Percentiles rank a stretch among this genome's conserved stretches.
phyloP scores from a whole-genome alignment of 768 basidiomycete species.

The Suillus weaverae region DNA sequence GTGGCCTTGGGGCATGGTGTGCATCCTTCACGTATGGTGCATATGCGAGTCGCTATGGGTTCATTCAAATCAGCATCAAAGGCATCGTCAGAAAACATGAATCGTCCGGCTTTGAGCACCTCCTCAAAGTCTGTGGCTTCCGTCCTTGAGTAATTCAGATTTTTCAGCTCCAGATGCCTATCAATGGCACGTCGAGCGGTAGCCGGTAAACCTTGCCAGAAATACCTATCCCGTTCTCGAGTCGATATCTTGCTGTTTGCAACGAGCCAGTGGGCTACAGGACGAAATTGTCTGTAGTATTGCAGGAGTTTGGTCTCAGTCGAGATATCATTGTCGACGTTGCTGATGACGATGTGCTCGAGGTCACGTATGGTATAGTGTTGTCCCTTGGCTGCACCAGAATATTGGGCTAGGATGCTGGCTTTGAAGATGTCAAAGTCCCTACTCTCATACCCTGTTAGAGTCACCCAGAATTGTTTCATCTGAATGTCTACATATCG shows the following conservation, averaged over 20 bases:
- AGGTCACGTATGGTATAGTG: not conserved
- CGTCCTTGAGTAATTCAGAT: not conserved
- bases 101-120: not conserved
- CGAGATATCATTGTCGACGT: not conserved
- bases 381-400: slow-evolving; percentile 2
- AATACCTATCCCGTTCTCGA: not conserved
- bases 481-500: slow-evolving; percentile 2
- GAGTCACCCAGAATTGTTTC: slow-evolving; percentile 9
- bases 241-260: slow-evolving; percentile 5
- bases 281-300: slow-evolving; percentile 4
- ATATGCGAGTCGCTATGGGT: not conserved
- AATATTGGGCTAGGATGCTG: not conserved
- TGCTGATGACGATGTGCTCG: not conserved
- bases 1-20: too few species aligned
- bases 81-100: slow-evolving; percentile 7
- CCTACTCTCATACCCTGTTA: slow-evolving; percentile 1
- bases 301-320: slow-evolving; percentile 1
- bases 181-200: not conserved
- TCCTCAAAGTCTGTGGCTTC: slow-evolving; percentile 2
- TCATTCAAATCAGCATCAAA: slow-evolving; percentile 1
- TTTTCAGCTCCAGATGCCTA: slow-evolving; percentile 1
- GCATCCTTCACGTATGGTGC: not conserved
- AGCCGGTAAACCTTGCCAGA: not conserved
- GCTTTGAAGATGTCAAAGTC: slow-evolving; percentile 6
- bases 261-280: not conserved